Base-by-base conservation (phyloP, 2,329 filamentous ascomycete species). In the Stachybotrys elegans region DNA sequence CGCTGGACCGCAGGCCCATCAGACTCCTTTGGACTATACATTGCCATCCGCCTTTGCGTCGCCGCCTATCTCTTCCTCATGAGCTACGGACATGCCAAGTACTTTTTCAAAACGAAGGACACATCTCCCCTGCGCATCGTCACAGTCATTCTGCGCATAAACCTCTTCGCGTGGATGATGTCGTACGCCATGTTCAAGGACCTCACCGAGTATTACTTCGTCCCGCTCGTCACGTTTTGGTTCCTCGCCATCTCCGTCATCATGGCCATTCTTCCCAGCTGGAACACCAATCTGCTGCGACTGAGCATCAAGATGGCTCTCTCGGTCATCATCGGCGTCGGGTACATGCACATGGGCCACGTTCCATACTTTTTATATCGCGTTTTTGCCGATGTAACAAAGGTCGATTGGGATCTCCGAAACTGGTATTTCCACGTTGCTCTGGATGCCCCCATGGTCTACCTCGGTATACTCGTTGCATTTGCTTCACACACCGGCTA, bases 61-160 rank as follows among this genome's bases (percentile, higher is more conserved):
- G 71, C 78, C 1, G 68, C 71, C 2, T 84, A 83, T 55, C 67
- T 85, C 22, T 84, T 84, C 56, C 68, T 84, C 49, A 80, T 75
- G 14, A 75, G 75, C 7, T 84, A 77, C 51, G 79, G 79, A 2
- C 81, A 85, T 53, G 72, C 80, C 1, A 60, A 72, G 7, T 83
- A 78, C 56, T 77, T 84, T 47, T 58, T 82, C 8, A 65, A 65
- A 41, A 80, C 69, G 42, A 65, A 65, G 23, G 78, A 85, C 56
- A 82, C 73, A 54, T 81, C 79, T 0, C 53, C 77, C 22, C 64
- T 66, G 23, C 71, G 80, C 19, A 60, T 78, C n/a, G 66, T 67
- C 2, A 58, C 58, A 4, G 73, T 83, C 6, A 53, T 85, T 22
- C 64, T 81, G 31, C 74, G 79, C 3, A 63, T 79, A 11, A 85